Percentiles rank a stretch among this genome's conserved stretches.
phyloP scores from a whole-genome alignment of 306 rosid genomes.

The Fagus crenata region DNA sequence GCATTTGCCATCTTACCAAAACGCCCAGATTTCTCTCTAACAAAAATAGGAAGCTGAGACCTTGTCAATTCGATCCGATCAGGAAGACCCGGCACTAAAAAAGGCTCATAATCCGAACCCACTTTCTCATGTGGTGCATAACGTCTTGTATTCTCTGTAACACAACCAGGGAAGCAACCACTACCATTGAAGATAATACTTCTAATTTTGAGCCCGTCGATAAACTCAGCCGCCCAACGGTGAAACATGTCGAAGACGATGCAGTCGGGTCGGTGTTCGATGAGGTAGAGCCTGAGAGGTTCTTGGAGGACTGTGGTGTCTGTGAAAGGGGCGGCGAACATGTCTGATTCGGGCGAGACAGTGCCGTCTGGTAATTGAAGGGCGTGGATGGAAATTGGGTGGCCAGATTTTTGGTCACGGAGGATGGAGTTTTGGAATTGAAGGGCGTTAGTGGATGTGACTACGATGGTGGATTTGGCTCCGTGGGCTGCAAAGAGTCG shows the following conservation, averaged over 20 bases:
- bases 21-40: slow-evolving; percentile 22
- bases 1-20: slow-evolving; percentile 7
- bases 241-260: slow-evolving; percentile 55
- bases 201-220: slow-evolving; percentile 32
- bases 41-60: slow-evolving; percentile 49
- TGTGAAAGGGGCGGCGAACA: slow-evolving; percentile 37
- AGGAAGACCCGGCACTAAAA: slow-evolving; percentile 48
- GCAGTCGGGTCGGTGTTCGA: slow-evolving; percentile 40
- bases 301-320: slow-evolving; percentile 49
- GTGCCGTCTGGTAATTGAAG: slow-evolving; percentile 26
- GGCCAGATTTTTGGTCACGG: slow-evolving; percentile 45
- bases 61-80: slow-evolving; percentile 43
- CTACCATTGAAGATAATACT: slow-evolving; percentile 47
- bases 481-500: slow-evolving; percentile 60
- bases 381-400: slow-evolving; percentile 33
- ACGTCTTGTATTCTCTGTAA: slow-evolving; percentile 21
- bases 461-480: slow-evolving; percentile 49
- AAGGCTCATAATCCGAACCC: slow-evolving; percentile 46
- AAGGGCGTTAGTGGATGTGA: slow-evolving; percentile 38
- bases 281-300: slow-evolving; percentile 45
- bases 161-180: slow-evolving; percentile 57
- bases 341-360: slow-evolving; percentile 40
- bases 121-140: slow-evolving; percentile 32
- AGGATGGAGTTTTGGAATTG: slow-evolving; percentile 43
- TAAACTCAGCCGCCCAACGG: slow-evolving; percentile 46